Evolutionary conservation across 225 moss, liverwort and hornwort genomes (phyloP).

Genomic region (Sphagnum tenellum): DNA sequence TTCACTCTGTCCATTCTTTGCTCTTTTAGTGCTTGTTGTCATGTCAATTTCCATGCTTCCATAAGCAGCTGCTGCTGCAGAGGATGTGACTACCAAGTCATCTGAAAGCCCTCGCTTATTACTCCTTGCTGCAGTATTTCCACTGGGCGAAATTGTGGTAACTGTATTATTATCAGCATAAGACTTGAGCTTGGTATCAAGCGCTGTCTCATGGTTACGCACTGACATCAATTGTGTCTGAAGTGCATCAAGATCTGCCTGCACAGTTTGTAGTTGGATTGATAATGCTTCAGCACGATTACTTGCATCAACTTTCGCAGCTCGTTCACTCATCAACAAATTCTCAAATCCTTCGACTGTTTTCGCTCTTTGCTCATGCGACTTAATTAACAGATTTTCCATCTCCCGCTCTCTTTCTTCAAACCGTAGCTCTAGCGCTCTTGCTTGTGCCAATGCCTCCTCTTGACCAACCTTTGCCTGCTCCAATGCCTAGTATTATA

Average conservation of each 20-base stretch:
- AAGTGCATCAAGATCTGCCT: constrained; percentile 52
- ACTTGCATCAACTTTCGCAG: constrained; percentile 63
- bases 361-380: constrained; percentile 66
- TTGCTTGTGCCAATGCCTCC: constrained; percentile 38
- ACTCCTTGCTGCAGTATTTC: constrained; percentile 25
- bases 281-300: constrained; percentile 66
- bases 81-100: too few species aligned
- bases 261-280: constrained; percentile 55
- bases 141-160: constrained; percentile 25
- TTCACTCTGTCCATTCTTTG: too few species aligned
- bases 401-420: constrained; percentile 75
- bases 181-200: constrained; percentile 55
- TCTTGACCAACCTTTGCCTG: constrained; percentile 25
- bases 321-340: constrained; percentile 61
- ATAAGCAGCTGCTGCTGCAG: neutral
- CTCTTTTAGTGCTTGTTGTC: constrained; percentile 22
- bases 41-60: constrained; percentile 51
- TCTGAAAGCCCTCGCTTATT: constrained; percentile 19
- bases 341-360: constrained; percentile 70
- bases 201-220: constrained; percentile 65
- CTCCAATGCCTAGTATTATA: constrained; percentile 32
- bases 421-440: constrained; percentile 52
- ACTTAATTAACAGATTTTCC: constrained; percentile 49
- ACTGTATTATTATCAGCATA: constrained; percentile 27
- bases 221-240: constrained; percentile 60